Percentiles rank a stretch among this genome's conserved stretches.
Conservation (phyloP, 495 filamentous ascomycete genomes). For the Clohesyomyces aquaticus region DNA sequence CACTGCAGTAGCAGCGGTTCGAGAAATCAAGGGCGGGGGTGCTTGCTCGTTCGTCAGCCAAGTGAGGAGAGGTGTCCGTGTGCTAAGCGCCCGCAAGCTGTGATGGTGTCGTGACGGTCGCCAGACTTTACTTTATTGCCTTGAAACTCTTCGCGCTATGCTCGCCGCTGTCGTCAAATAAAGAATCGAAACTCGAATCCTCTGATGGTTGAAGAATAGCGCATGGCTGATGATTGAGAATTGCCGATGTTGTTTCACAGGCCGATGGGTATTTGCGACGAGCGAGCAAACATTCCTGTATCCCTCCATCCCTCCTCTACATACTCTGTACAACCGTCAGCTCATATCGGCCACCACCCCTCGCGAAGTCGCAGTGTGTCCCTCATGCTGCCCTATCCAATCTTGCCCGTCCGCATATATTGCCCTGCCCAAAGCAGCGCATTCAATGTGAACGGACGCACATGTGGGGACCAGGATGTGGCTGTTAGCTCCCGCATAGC, state of each 20-base stretch:
- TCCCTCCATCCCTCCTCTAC: too few relatives aligned
- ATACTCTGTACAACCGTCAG: background rate
- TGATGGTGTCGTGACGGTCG: background rate
- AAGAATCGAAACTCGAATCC: too few relatives aligned
- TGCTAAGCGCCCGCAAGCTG: background rate
- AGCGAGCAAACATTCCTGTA: too few relatives aligned
- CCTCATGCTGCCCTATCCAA: conserved; percentile 33
- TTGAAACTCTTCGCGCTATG: too few relatives aligned
- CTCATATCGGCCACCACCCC: background rate
- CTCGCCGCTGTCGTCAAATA: too few relatives aligned
- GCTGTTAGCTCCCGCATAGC: conserved; percentile 15
- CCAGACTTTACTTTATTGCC: background rate
- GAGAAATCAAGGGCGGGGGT: too few relatives aligned
- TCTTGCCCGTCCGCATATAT: conserved; percentile 8
- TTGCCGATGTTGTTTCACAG: too few relatives aligned
- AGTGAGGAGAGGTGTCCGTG: background rate
- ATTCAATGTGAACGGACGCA: background rate
- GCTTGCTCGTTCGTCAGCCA: background rate
- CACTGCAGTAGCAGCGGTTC: too few relatives aligned
- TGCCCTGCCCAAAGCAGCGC: conserved; percentile 12
- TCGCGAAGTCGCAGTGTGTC: background rate
- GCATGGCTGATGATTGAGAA: too few relatives aligned
- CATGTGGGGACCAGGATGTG: background rate
- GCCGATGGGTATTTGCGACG: too few relatives aligned
- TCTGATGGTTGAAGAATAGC: too few relatives aligned